Conservation (phyloP, 1,139 yeast genomes). For the Protomyces gravidus region DNA sequence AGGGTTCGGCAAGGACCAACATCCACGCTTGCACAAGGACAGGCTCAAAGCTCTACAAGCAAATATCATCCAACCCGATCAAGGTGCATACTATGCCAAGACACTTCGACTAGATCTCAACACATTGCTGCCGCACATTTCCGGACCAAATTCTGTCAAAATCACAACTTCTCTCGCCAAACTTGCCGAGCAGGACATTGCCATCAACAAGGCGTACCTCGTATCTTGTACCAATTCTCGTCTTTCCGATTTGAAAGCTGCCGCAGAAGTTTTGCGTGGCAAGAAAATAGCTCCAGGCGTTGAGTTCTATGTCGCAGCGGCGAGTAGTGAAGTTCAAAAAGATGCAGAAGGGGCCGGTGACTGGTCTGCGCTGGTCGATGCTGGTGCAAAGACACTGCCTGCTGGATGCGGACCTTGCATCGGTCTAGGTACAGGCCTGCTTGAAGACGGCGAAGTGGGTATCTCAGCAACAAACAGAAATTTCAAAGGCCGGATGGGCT, state of each 20-base stretch:
- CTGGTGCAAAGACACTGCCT: conserved; percentile 92
- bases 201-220: conserved; percentile 86
- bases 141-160: conserved; percentile 97
- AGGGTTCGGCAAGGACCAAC: conserved; percentile 40
- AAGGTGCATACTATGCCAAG: conserved; percentile 81
- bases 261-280: conserved; percentile 79
- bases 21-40: conserved; percentile 70
- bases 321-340: conserved; percentile 84
- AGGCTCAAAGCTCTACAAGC: conserved; percentile 49
- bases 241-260: conserved; percentile 86
- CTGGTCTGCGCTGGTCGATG: conserved; percentile 81
- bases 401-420: conserved; percentile 99
- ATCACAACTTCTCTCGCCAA: conserved; percentile 73
- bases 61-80: conserved; percentile 50
- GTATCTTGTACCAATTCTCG: conserved; percentile 98
- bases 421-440: conserved; percentile 89
- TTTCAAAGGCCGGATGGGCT: conserved; percentile 99
- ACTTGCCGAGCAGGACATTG: conserved; percentile 65
- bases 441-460: conserved; percentile 95
- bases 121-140: conserved; percentile 83
- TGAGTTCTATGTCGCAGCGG: conserved; percentile 95
- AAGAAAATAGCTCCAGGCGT: conserved; percentile 81
- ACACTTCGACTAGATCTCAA: conserved; percentile 73
- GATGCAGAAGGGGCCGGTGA: conserved; percentile 90
- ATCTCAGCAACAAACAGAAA: conserved; percentile 97